phyloP scores from a whole-genome alignment of 176 grass and related monocot genomes.

The Phyllostachys edulis region DNA sequence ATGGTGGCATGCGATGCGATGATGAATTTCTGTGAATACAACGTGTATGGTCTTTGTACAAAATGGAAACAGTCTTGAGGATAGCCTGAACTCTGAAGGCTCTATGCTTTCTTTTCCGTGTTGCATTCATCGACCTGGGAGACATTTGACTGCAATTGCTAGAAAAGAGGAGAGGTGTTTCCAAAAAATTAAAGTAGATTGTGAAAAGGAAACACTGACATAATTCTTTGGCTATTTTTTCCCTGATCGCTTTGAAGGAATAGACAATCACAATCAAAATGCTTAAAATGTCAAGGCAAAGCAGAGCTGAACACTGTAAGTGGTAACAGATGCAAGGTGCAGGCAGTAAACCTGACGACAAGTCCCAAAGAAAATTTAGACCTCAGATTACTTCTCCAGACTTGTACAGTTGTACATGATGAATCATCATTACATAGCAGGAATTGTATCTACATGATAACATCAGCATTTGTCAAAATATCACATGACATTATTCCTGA shows the following conservation, averaged over 20 bases:
- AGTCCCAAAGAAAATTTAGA: not conserved
- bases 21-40: not conserved
- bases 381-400: not conserved
- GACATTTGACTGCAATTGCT: not conserved
- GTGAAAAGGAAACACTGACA: not conserved
- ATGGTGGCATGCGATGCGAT: not conserved
- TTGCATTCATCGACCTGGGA: not conserved
- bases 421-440: not conserved
- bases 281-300: not conserved
- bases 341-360: not conserved
- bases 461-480: not conserved
- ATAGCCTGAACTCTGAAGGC: not conserved
- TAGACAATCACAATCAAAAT: not conserved
- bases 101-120: not conserved
- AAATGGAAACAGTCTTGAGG: not conserved
- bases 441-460: not conserved
- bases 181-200: not conserved
- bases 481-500: not conserved
- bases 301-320: not conserved
- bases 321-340: not conserved
- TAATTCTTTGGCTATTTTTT: not conserved
- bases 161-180: not conserved
- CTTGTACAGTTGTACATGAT: not conserved
- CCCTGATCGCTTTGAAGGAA: not conserved
- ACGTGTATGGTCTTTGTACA: not conserved